Conservation (phyloP, 1,139 yeast genomes). For the Candida freyschussii region DNA sequence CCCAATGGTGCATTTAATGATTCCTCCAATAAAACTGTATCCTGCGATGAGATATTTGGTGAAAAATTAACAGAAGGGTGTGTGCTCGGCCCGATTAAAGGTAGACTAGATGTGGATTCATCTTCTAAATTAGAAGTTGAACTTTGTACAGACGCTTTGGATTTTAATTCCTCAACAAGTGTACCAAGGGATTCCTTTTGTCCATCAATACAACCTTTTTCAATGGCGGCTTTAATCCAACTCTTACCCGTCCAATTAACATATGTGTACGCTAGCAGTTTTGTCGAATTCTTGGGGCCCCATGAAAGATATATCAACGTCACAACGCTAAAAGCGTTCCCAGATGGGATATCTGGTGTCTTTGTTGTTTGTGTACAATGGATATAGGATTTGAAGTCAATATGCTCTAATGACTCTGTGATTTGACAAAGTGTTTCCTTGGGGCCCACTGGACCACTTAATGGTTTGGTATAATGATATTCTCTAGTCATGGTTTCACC, state of each 20-base stretch:
- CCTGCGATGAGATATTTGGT: conserved; percentile 36
- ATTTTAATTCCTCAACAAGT: conserved; percentile 40
- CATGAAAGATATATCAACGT: conserved; percentile 60
- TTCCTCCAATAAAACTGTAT: conserved; percentile 60
- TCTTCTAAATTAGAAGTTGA: conserved; percentile 17
- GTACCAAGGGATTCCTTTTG: conserved; percentile 52
- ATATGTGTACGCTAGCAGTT: conserved; percentile 56
- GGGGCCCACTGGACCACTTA: conserved; percentile 84
- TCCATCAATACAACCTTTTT: conserved; percentile 60
- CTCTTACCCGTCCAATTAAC: conserved; percentile 74
- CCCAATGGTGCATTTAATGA: conserved; percentile 75
- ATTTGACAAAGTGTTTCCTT: conserved; percentile 81
- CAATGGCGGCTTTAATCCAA: conserved; percentile 48
- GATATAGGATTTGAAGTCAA: conserved; percentile 52
- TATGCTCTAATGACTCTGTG: conserved; percentile 60
- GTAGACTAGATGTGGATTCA: conserved; percentile 25
- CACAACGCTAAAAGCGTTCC: conserved; percentile 68
- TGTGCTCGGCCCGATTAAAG: conserved; percentile 48
- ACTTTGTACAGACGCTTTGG: conserved; percentile 11
- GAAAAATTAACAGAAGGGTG: conserved; percentile 45
- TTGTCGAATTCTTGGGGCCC: conserved; percentile 70
- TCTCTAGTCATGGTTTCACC: conserved; percentile 39
- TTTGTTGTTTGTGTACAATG: conserved; percentile 63
- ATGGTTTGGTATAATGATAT: conserved; percentile 73
- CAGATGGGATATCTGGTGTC: conserved; percentile 96